Evolutionary conservation across 2,329 filamentous ascomycete species (phyloP).

Genomic region (Aspergillus aculeatus): DNA sequence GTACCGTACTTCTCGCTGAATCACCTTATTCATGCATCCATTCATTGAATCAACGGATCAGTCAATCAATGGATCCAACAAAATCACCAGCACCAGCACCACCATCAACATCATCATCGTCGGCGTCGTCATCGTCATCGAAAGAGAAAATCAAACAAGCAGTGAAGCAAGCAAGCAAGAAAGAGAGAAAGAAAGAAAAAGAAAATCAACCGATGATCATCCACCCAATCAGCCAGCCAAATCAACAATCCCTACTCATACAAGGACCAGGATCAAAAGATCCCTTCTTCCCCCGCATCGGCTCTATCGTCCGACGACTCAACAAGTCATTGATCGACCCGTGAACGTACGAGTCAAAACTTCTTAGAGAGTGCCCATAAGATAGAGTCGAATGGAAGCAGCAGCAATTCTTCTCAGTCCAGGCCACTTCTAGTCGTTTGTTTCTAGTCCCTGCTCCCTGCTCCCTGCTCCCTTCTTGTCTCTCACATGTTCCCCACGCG

Average conservation of each 20-base stretch:
- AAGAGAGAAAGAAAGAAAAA: no score
- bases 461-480: no score
- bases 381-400: not conserved
- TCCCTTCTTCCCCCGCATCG: not conserved
- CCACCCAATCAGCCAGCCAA: not conserved
- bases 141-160: no score
- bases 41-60: no score
- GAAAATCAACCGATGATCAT: not conserved
- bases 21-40: no score
- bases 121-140: not conserved
- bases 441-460: not conserved
- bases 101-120: no score
- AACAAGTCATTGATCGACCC: conserved; percentile 7
- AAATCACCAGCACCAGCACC: no score
- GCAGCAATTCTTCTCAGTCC: not conserved
- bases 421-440: no score
- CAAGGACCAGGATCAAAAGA: not conserved
- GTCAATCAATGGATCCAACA: no score
- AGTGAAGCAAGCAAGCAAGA: no score
- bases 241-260: not conserved
- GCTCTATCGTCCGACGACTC: conserved; percentile 9
- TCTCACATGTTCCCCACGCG: not conserved
- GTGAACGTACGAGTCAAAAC: not conserved
- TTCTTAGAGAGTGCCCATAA: not conserved
- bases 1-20: no score